phyloP scores from a whole-genome alignment of 768 basidiomycete species.

The Asterophora parasitica region DNA sequence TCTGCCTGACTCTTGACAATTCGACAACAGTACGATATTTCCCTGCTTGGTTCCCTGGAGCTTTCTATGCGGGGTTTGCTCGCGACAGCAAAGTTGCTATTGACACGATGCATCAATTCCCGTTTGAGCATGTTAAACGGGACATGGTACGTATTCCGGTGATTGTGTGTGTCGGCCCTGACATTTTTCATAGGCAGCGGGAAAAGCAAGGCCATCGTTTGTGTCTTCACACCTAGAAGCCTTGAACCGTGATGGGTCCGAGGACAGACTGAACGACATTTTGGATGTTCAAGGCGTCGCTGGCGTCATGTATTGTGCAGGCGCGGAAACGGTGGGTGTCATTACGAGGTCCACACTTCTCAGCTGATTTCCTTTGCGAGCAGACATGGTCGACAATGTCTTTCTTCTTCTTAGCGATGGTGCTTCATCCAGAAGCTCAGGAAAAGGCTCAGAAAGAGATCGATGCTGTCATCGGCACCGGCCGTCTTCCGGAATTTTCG shows the following conservation, averaged over 20 bases:
- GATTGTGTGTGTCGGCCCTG: too few species aligned
- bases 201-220: conserved; percentile 22
- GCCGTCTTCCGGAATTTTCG: conserved; percentile 31
- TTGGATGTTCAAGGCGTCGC: conserved; percentile 19
- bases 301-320: conserved; percentile 23
- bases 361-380: too few species aligned
- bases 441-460: conserved; percentile 36
- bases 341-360: too few species aligned
- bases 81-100: conserved; percentile 3
- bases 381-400: conserved; percentile 28
- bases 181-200: conserved; percentile 18
- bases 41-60: conserved; percentile 31
- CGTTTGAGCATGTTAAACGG: conserved; percentile 25
- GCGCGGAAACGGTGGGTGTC: too few species aligned
- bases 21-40: conserved; percentile 23
- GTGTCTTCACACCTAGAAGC: conserved; percentile 15
- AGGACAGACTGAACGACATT: not conserved
- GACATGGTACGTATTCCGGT: conserved; percentile 23
- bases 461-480: conserved; percentile 30
- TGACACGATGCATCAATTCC: conserved; percentile 24
- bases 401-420: conserved; percentile 36
- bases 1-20: not conserved
- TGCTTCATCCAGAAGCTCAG: conserved; percentile 31
- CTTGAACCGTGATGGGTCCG: conserved; percentile 3
- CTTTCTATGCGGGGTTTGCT: conserved; percentile 19